Conservation (phyloP, 305 asterid genomes). For the Fraxinus floribunda region DNA sequence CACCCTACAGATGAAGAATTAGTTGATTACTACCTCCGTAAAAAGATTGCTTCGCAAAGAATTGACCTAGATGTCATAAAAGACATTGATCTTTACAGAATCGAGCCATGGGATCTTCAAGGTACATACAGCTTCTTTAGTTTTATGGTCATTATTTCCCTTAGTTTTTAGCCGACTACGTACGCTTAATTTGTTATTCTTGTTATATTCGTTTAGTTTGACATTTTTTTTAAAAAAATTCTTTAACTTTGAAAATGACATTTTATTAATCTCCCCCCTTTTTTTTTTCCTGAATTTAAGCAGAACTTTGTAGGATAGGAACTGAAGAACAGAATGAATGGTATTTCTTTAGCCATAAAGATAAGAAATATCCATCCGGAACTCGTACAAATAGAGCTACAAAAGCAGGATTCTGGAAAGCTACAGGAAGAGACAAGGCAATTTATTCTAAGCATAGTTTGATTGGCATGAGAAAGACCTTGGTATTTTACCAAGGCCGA, state of each 20-base stretch:
- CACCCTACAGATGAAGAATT: constrained; percentile 84
- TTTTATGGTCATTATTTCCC: background rate
- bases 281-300: background rate
- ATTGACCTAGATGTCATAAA: constrained; percentile 68
- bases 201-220: background rate
- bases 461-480: constrained; percentile 72
- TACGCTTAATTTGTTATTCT: background rate
- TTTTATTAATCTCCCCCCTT: background rate
- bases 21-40: constrained; percentile 68
- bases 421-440: constrained; percentile 81
- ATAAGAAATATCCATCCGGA: constrained; percentile 70
- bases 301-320: constrained; percentile 64
- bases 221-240: no score
- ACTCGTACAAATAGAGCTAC: constrained; percentile 80
- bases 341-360: constrained; percentile 74
- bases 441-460: constrained; percentile 50
- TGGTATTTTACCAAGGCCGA: constrained; percentile 71
- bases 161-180: background rate
- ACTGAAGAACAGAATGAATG: constrained; percentile 60
- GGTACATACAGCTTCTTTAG: constrained; percentile 34
- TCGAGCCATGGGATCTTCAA: constrained; percentile 85
- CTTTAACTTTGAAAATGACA: background rate
- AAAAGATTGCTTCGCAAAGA: constrained; percentile 53
- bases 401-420: constrained; percentile 82
- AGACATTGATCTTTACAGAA: constrained; percentile 69